phyloP scores from a whole-genome alignment of 352 stramenopile species.

The Globisporangium spiculum region DNA sequence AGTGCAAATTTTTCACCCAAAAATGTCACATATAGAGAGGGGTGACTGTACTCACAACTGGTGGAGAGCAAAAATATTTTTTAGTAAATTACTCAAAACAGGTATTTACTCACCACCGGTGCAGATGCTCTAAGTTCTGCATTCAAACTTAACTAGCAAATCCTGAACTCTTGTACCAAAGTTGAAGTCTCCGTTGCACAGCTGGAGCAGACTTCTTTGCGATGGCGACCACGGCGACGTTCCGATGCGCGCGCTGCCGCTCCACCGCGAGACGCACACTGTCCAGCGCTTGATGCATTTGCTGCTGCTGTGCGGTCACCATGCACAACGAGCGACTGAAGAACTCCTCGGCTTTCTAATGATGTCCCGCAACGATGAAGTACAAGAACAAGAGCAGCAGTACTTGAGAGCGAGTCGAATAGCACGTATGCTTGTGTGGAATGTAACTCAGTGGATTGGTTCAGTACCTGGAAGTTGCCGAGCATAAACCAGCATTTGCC shows the following conservation, averaged over 20 bases:
- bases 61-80: too few relatives aligned
- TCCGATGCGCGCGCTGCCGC: constrained; percentile 50
- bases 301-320: background rate
- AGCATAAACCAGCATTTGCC: constrained; percentile 58
- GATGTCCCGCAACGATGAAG: background rate
- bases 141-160: background rate
- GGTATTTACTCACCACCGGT: too few relatives aligned
- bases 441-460: background rate
- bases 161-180: too few relatives aligned
- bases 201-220: constrained; percentile 21
- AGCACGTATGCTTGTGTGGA: background rate
- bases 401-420: background rate
- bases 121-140: too few relatives aligned
- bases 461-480: constrained; percentile 43
- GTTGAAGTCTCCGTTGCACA: constrained; percentile 16
- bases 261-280: background rate
- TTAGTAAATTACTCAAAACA: too few relatives aligned
- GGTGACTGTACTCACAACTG: too few relatives aligned
- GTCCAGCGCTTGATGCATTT: background rate
- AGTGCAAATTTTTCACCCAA: too few relatives aligned
- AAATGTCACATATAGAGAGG: too few relatives aligned
- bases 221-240: constrained; percentile 58
- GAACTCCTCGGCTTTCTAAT: constrained; percentile 36
- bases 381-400: background rate
- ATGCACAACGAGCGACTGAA: constrained; percentile 38